These are phyloP conservation scores for Alternaria longipes DNA, from an alignment of 2,329 filamentous ascomycete species.

Conservation along the genomic window DNA sequence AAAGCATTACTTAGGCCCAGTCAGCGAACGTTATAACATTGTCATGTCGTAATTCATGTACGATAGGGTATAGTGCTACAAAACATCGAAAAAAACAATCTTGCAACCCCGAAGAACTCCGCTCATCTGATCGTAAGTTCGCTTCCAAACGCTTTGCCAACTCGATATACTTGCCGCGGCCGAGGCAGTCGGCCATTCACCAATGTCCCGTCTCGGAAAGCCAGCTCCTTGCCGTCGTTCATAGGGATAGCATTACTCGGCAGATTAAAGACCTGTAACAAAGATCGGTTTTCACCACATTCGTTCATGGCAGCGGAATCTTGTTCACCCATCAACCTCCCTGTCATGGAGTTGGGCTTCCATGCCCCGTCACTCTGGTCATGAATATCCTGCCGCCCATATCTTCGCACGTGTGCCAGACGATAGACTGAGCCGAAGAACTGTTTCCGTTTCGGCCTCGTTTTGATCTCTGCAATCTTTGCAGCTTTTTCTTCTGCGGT, in stretches of 20 bases:
- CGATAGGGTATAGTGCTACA: slow-evolving; percentile 5
- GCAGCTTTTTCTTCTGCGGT: slow-evolving; percentile 26
- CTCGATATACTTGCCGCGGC: slow-evolving; percentile 32
- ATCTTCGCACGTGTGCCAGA: slow-evolving; percentile 26
- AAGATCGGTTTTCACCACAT: background rate
- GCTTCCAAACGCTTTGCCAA: slow-evolving; percentile 31
- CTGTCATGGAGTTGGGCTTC: slow-evolving; percentile 1
- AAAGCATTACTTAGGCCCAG: background rate
- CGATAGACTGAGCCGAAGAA: slow-evolving; percentile 29
- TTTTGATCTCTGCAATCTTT: slow-evolving; percentile 38
- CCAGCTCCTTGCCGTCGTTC: slow-evolving; percentile 38
- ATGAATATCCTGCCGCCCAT: slow-evolving; percentile 24
- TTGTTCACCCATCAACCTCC: background rate
- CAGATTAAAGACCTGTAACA: slow-evolving; percentile 31
- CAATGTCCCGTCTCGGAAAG: slow-evolving; percentile 39
- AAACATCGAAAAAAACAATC: background rate
- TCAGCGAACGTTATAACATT: background rate
- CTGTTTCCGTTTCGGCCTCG: slow-evolving; percentile 50
- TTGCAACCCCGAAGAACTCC: background rate
- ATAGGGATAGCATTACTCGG: slow-evolving; percentile 38
- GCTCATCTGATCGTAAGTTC: slow-evolving; percentile 22
- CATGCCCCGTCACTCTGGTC: slow-evolving; percentile 30
- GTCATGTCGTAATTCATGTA: background rate
- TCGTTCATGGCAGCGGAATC: background rate
- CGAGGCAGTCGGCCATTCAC: slow-evolving; percentile 36